Evolutionary conservation across 1,139 yeast species (phyloP).

Genomic region (Magnusiomyces fungicola): DNA sequence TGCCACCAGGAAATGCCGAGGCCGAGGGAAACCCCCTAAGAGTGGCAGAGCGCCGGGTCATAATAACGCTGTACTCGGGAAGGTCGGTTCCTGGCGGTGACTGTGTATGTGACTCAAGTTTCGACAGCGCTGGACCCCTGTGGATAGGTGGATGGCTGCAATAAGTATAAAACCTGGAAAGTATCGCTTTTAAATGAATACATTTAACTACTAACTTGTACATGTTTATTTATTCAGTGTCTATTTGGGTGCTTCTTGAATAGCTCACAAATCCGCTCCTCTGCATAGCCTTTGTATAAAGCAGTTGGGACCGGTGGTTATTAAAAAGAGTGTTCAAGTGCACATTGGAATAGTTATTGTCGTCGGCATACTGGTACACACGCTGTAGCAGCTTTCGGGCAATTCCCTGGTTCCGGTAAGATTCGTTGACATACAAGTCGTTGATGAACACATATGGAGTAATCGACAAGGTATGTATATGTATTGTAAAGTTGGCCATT

Average conservation of each 20-base stretch:
- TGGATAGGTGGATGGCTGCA: no score
- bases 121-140: no score
- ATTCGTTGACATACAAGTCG: constrained; percentile 37
- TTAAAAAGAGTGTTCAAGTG: constrained; percentile 52
- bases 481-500: constrained; percentile 44
- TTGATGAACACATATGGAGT: constrained; percentile 42
- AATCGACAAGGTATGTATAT: constrained; percentile 44
- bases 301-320: constrained; percentile 53
- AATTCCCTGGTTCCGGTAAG: constrained; percentile 39
- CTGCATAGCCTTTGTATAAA: constrained; percentile 48
- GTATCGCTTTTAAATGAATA: no score
- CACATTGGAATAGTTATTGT: constrained; percentile 33
- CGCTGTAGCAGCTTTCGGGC: constrained; percentile 44
- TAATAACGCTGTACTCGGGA: constrained; percentile 63
- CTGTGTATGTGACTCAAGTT: constrained; percentile 20
- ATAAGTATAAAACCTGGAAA: no score
- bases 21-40: constrained; percentile 74
- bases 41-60: constrained; percentile 64
- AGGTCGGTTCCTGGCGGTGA: no score
- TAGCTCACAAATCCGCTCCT: constrained; percentile 41
- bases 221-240: no score
- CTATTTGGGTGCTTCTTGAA: no score
- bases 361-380: constrained; percentile 45
- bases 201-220: no score
- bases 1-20: constrained; percentile 87